These are phyloP conservation scores for Pinus taeda DNA, from an alignment of 75 land plant species.

Conservation along the genomic window DNA sequence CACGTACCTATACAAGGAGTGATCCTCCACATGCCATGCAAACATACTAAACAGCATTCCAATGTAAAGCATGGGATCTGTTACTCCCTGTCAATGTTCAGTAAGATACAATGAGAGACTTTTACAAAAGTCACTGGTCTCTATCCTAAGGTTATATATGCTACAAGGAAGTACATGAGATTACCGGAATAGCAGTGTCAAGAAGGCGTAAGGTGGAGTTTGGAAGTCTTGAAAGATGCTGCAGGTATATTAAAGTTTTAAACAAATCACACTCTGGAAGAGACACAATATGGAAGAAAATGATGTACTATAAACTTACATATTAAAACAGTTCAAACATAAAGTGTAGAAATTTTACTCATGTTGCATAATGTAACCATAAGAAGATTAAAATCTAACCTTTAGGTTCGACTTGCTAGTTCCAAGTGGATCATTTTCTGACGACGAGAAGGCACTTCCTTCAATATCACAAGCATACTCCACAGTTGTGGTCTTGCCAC, in stretches of 20 bases:
- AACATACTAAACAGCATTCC: slow-evolving; percentile 98
- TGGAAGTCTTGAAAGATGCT: slow-evolving; percentile 71
- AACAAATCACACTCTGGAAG: background rate
- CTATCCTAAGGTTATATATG: too few species aligned
- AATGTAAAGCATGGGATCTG: slow-evolving; percentile 97
- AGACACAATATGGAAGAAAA: background rate
- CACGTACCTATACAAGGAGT: slow-evolving; percentile 80
- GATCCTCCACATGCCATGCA: slow-evolving; percentile 99
- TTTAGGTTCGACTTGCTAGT: slow-evolving; percentile 89
- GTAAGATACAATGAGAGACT: background rate
- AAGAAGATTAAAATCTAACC: slow-evolving; percentile 30
- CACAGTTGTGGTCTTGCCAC: slow-evolving; percentile 65
- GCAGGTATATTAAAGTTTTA: slow-evolving; percentile 11
- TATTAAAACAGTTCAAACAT: background rate
- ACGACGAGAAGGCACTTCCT: slow-evolving; percentile 92
- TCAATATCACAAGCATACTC: slow-evolving; percentile 97
- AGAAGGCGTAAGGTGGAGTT: slow-evolving; percentile 73
- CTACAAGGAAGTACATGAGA: background rate
- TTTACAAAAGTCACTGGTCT: too few species aligned
- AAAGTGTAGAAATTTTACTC: background rate
- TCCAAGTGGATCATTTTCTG: slow-evolving; percentile 67
- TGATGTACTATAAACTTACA: background rate
- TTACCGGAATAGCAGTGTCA: slow-evolving; percentile 70
- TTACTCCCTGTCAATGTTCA: slow-evolving; percentile 63
- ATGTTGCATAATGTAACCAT: background rate